Evolutionary conservation across 306 rosid genomes (phyloP).

Genomic region (Castanea sativa): DNA sequence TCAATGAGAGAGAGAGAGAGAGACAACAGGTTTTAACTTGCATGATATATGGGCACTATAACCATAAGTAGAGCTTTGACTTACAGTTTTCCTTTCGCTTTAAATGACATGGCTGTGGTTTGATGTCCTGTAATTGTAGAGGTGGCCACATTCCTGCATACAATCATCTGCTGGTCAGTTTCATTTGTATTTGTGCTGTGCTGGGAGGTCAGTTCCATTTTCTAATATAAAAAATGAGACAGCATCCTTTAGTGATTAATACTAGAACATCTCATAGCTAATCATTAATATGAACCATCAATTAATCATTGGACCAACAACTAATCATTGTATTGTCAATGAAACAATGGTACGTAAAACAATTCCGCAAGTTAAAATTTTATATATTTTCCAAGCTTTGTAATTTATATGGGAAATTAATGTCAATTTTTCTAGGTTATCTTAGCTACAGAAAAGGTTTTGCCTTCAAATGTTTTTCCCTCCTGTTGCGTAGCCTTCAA

Average conservation of each 20-base stretch:
- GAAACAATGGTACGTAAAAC: neutral
- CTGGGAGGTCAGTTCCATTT: no score
- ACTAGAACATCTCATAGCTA: no score
- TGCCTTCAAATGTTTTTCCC: no score
- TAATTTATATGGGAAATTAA: neutral
- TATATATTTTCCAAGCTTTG: neutral
- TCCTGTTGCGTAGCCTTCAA: no score
- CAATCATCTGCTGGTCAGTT: neutral
- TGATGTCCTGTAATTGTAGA: slow-evolving; percentile 48
- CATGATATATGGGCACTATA: neutral
- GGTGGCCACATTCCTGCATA: slow-evolving; percentile 44
- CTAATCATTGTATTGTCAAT: neutral
- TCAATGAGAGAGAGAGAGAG: neutral
- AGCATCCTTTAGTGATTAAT: no score
- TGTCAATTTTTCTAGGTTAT: no score
- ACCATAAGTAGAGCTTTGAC: slow-evolving; percentile 3
- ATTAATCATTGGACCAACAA: no score
- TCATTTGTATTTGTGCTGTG: neutral
- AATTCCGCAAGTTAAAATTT: neutral
- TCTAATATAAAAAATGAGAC: neutral
- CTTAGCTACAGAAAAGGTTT: no score
- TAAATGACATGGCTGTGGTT: slow-evolving; percentile 29
- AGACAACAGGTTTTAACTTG: neutral
- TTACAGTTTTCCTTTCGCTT: slow-evolving; percentile 39
- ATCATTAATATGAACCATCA: no score